Evolutionary conservation across 1,284 basidiomycete species (phyloP), one percentile per base, ranked within the genome.

Genomic region (Heterobasidion parviporum): DNA sequence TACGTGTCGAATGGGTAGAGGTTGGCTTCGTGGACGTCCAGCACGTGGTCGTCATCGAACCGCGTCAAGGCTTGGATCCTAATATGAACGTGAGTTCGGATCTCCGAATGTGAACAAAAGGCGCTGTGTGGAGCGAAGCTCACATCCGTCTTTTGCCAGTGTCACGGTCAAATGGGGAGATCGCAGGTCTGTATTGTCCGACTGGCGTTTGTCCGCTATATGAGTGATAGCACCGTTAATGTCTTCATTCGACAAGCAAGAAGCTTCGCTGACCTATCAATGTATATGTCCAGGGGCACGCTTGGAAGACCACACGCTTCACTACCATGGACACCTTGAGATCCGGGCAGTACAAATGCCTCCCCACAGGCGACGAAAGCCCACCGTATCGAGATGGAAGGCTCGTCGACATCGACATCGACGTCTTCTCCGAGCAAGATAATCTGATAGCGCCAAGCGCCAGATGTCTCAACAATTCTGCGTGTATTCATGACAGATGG

Each of bases 1-100:
- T 83, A 83, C 0, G 71, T 75, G 63, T 83, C 81, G 64, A 83
- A 82, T 1, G 81, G 81, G 61, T 82, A 83, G 4, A 81, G 64
- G 7, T 72, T 74, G 12, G 76, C 74, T 63, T 75, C 66, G 58
- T 81, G 79, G 8, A 81, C 79, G 60, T 83, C 79, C n/a, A 83
- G 72, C 41, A 77, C 74, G 61, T 82, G 77, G 59, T 80, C 76
- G 56, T 74, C 79, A 60, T 81, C 78, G 59, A 83, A 83, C 61
- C 80, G 80, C 43, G 77, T 74, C 14, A 81, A 70, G 58, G 75
- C 79, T 61, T 82, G 78, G 33, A 81, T 75, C 52, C 81, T 83
- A 52, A 20, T 45, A 26, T 9, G n/a, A 49, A 38, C 16, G 48
- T 34, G 34, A 54, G 9, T 34, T 18, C 49, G 20, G 33, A 18